Base-by-base conservation (phyloP, 2,329 filamentous ascomycete species). In the Xylaria sp. region DNA sequence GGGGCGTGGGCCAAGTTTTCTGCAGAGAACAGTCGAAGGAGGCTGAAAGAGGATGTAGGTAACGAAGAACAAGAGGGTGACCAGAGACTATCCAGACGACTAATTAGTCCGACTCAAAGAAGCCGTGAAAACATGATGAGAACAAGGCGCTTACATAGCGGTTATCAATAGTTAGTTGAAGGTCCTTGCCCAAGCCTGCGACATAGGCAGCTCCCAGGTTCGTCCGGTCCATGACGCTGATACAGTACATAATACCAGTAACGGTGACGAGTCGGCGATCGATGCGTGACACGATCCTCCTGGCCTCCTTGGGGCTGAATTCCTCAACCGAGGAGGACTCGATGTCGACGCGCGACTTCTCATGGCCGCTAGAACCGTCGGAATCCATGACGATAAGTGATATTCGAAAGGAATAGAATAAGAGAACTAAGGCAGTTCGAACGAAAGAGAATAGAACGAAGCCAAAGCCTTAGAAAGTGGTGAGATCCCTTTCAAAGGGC, bases 151-250 rank as follows among this genome's bases (percentile, higher is more conserved):
- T 74, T 60, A 77, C 76, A 63, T 79, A 80, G 75, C 84, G 81
- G 63, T 82, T 81, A 2, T 81, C 82, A 2, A 82, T 34, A 1
- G 52, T 69, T 5, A 89, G 78, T 5, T 76, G 51, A 50, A 89
- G 79, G 54, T 89, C 87, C 2, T 67, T 73, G 18, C 76, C 76
- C 85, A 89, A 88, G 65, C 87, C 92, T 20, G 93, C 92, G 77
- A 95, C 90, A 52, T 88, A 88, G 41, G 92, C 92, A 28, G 88
- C 84, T 25, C 88, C 88, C 77, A 94, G 81, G 79, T 95, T 95
- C 1, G 91, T 93, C 37, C 93, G 85, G 77, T 96, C 93, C 89
- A 94, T 92, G 68, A 95, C 82, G 71, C 88, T 91, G 75, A 93
- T 85, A 77, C 91, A 93, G 80, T 94, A 94, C 81, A 94, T 86